These are phyloP conservation scores for Monascus purpureus DNA, from an alignment of 495 filamentous ascomycete species.

Conservation along the genomic window DNA sequence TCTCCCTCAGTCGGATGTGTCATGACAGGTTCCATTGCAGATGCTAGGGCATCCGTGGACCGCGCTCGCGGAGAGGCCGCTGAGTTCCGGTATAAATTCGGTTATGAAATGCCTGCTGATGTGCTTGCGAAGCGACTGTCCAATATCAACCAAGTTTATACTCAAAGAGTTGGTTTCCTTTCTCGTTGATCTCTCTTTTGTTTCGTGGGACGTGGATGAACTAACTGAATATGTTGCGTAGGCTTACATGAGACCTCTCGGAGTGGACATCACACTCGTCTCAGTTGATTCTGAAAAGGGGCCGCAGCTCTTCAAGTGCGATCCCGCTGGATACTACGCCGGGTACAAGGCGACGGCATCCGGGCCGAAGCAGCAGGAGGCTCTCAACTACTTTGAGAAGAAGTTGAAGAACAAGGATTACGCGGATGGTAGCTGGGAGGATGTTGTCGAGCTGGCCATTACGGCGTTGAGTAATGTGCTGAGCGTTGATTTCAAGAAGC, in stretches of 20 bases:
- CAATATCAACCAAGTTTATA: constrained; percentile 99
- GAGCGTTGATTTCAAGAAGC: constrained; percentile 99
- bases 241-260: constrained; percentile 97
- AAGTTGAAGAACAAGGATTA: constrained; percentile 99
- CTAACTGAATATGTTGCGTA: constrained; percentile 19
- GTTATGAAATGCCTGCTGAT: constrained; percentile 99
- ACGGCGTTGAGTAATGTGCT: constrained; percentile 87
- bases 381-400: constrained; percentile 94
- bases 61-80: constrained; percentile 91
- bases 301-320: constrained; percentile 96
- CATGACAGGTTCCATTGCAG: constrained; percentile 97
- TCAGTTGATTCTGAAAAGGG: constrained; percentile 85
- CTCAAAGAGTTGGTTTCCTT: constrained; percentile 62
- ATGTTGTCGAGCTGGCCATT: constrained; percentile 94
- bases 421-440: constrained; percentile 88
- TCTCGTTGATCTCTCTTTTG: no score
- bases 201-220: no score
- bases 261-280: constrained; percentile 87
- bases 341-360: constrained; percentile 97
- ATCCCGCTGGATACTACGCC: constrained; percentile 93
- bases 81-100: constrained; percentile 95
- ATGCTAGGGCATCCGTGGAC: constrained; percentile 82
- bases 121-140: constrained; percentile 90
- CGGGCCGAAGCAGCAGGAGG: constrained; percentile 96
- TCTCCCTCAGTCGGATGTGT: constrained; percentile 95